phyloP scores from a whole-genome alignment of 2,329 filamentous ascomycete genomes.

The Ophiostoma novo-ulmi region DNA sequence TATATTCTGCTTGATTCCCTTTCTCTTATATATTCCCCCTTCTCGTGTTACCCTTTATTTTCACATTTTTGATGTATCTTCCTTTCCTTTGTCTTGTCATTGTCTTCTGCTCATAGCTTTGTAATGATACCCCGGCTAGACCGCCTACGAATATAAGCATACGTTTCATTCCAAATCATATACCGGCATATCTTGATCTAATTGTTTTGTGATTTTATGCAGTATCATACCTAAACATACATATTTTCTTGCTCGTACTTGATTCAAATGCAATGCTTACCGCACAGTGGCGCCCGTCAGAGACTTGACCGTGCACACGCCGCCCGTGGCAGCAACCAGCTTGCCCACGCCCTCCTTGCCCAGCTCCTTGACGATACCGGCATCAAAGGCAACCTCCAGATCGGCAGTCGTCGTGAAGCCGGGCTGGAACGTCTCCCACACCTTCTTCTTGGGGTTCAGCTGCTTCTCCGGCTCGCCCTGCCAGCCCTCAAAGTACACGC shows the following conservation, averaged over 20 bases:
- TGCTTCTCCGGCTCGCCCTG: conserved; percentile 86
- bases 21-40: neutral
- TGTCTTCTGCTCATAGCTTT: neutral
- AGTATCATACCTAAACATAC: neutral
- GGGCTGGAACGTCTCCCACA: conserved; percentile 95
- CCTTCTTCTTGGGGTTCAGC: conserved; percentile 98
- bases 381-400: conserved; percentile 83
- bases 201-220: conserved; percentile 1
- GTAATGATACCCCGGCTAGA: conserved; percentile 13
- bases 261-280: conserved; percentile 42
- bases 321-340: conserved; percentile 71
- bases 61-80: neutral
- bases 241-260: neutral
- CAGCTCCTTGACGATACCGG: conserved; percentile 67
- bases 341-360: conserved; percentile 63
- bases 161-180: neutral
- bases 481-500: conserved; percentile 92
- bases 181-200: neutral
- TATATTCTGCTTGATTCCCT: neutral
- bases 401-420: conserved; percentile 84
- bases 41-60: neutral
- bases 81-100: neutral
- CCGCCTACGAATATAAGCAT: neutral
- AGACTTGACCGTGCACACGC: conserved; percentile 75
- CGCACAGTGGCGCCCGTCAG: conserved; percentile 77